Evolutionary conservation across 225 moss, liverwort and hornwort species (phyloP), one percentile per base, ranked within the genome.

Genomic region (Polytrichum formosum): DNA sequence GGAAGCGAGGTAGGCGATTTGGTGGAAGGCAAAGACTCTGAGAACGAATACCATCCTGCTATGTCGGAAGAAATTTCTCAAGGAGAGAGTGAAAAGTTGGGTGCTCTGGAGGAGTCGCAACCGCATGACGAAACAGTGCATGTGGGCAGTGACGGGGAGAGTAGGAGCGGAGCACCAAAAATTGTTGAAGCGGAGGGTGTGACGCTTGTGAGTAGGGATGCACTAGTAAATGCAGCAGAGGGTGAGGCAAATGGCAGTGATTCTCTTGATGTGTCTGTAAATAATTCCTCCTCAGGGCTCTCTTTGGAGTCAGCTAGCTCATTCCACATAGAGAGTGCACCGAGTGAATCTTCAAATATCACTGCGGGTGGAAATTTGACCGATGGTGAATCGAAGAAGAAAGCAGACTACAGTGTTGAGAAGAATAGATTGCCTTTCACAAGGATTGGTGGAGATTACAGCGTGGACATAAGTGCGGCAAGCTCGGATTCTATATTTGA

Each of bases 401-500:
- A 64, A 5, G 13, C 10, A 64, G 6, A 53, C 1, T 64, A 29
- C 26, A 53, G 62, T 31, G 4, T 37, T 5, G 72, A 64, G 30
- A 54, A 26, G 26, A 54, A 53, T 20, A 30, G 28, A 7, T 19
- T n/a, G 2, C 72, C 53, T 23, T 13, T 54, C 20, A 26, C 27
- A 55, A 55, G 64, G 6, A 28, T 26, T 65, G 28, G 64, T 29
- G 54, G 37, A 2, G 53, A 63, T 20, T 7, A 23, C 30, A 54
- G 20, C 21, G 46, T 28, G 63, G 54, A 72, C 28, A 28, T 37
- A 27, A 64, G 28, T 21, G 64, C 54, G 10, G 72, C 54, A 18
- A 46, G 69, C 54, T 67, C 69, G 31, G 56, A 31, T 13, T 71
- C 46, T 63, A 26, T 46, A 35, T 71, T 71, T 26, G 71, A 54